These are phyloP conservation scores for Talaromyces sp. DNA, from an alignment of 2,329 filamentous ascomycete species.

Conservation along the genomic window DNA sequence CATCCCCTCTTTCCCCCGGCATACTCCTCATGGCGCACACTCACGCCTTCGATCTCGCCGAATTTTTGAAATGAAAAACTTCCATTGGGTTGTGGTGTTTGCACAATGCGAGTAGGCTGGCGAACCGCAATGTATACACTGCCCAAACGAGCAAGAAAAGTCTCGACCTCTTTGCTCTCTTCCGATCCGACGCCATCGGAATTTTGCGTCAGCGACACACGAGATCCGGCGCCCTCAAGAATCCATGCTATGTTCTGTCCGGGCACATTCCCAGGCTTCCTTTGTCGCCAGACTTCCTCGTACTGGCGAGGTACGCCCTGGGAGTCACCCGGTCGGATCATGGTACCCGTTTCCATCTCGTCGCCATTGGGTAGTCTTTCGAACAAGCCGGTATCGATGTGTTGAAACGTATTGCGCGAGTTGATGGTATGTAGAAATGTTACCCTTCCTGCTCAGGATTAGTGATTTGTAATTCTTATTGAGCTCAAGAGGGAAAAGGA, in stretches of 20 bases:
- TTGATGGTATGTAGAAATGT: conserved; percentile 18
- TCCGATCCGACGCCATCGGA: conserved; percentile 14
- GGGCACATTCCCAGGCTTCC: conserved; percentile 4
- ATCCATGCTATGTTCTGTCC: conserved; percentile 18
- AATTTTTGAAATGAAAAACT: conserved; percentile 15
- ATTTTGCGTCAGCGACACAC: conserved; percentile 15
- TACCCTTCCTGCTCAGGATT: conserved; percentile 10
- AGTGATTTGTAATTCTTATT: background rate
- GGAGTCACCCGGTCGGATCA: conserved; percentile 14
- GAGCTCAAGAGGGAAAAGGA: background rate
- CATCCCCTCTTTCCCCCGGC: conserved; percentile 8
- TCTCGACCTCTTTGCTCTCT: conserved; percentile 18
- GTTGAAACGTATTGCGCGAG: conserved; percentile 18
- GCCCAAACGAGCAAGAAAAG: conserved; percentile 17
- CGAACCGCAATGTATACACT: conserved; percentile 17
- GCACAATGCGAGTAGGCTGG: conserved; percentile 17
- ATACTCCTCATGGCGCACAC: conserved; percentile 17
- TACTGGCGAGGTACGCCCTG: conserved; percentile 14
- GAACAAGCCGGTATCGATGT: conserved; percentile 17
- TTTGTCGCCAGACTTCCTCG: conserved; percentile 18
- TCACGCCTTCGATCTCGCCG: conserved; percentile 17
- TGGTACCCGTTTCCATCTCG: conserved; percentile 15
- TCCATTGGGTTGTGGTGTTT: conserved; percentile 8
- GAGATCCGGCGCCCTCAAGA: conserved; percentile 17
- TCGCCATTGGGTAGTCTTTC: conserved; percentile 13